phyloP scores from a whole-genome alignment of 352 stramenopile genomes.

The Phytophthora cajani region DNA sequence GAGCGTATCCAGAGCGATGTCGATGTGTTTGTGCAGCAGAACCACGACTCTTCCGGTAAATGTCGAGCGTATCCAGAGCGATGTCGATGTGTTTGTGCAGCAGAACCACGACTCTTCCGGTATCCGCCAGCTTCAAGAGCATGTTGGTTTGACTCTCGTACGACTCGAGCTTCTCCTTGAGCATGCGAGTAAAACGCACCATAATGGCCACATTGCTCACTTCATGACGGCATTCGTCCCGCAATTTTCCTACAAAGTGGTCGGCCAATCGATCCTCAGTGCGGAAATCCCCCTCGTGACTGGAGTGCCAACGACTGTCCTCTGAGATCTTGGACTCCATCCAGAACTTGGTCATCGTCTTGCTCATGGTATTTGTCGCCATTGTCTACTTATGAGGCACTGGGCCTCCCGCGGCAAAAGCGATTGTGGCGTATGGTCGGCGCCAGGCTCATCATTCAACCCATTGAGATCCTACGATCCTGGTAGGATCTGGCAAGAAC shows the following conservation, averaged over 20 bases:
- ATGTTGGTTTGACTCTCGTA: neutral
- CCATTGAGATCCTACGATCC: too few species aligned
- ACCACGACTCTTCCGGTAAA: neutral
- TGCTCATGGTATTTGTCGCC: neutral
- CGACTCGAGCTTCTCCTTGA: neutral
- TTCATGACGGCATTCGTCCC: neutral
- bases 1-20: neutral
- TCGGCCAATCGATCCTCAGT: neutral
- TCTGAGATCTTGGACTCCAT: neutral
- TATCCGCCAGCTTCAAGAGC: neutral
- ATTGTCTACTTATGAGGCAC: neutral
- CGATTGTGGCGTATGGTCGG: neutral
- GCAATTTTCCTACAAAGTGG: neutral
- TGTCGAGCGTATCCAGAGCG: neutral
- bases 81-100: neutral
- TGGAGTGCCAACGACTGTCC: neutral
- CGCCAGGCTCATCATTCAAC: too few species aligned
- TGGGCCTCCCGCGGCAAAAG: neutral
- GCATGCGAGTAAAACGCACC: neutral
- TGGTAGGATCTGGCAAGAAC: too few species aligned
- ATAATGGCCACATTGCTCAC: neutral
- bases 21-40: neutral
- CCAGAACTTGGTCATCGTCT: conserved; percentile 1
- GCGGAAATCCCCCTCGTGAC: neutral
- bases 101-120: neutral